Evolutionary conservation across 73 alveolate species (phyloP), one percentile per base, ranked within the genome.

Genomic region (Paraurostyla sp.): DNA sequence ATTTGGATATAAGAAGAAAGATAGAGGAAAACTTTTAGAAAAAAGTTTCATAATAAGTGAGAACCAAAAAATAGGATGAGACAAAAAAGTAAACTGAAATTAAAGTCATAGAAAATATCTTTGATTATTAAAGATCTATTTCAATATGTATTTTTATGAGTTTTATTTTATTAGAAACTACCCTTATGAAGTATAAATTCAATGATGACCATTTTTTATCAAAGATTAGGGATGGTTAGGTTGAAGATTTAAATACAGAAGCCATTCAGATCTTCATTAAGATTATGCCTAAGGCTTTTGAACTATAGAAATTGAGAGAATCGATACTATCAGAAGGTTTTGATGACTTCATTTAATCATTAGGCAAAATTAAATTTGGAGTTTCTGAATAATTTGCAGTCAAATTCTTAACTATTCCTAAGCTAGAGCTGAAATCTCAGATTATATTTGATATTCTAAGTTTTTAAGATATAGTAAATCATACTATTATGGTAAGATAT

Each of bases 111-210:
- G 82, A 65, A 38, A 65, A 65, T 65, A 3, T 65, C 54, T 65
- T 65, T 33, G 82, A 65, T 32, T 65, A 65, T 40, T 65, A 65
- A 65, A 65, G 82, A 65, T 65, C 82, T 13, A 65, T 65, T 22
- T 38, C 58, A 2, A 38, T 65, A 7, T 65, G 82, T 65, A 65
- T 65, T 54, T 4, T 54, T 54, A 54, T 20, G 13, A 6, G 35
- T 1, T 16, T 35, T 13, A 2, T 1, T 13, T 40, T 13, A 18
- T 65, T 65, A 65, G 82, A 65, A 38, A 65, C 60, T 65, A 58
- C 82, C 3, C 25, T 65, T 36, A 65, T 65, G 82, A 65, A 65
- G 58, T 65, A 65, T 40, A 36, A 65, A 38, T 40, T 65, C 36
- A 65, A 65, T 65, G 36, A 38, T 6, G 36, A 2, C 1, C 11